Percentiles rank a stretch among this genome's conserved stretches.
phyloP scores from a whole-genome alignment of 345 rosid species.

The Clausena lansium region DNA sequence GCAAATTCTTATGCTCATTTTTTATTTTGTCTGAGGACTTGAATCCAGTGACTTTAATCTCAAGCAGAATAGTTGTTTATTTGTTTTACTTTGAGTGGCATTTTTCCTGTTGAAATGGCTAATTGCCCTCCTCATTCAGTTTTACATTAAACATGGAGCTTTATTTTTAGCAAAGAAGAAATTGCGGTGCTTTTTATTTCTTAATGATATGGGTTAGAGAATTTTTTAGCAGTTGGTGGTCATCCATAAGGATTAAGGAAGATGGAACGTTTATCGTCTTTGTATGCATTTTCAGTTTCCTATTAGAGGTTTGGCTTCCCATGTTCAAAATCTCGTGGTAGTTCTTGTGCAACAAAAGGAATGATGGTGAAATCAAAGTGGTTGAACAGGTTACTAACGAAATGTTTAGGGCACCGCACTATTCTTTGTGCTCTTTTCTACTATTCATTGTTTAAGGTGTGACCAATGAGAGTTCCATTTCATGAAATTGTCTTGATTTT shows the following conservation, averaged over 20 bases:
- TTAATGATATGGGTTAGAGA: not conserved
- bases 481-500: too few species aligned
- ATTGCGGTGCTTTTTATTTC: too few species aligned
- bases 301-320: not conserved
- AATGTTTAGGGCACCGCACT: too few species aligned
- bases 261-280: not conserved
- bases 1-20: not conserved
- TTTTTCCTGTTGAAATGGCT: not conserved
- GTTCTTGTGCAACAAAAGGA: not conserved
- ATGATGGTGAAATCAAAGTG: not conserved
- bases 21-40: not conserved
- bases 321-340: not conserved
- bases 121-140: not conserved
- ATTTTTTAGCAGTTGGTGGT: not conserved
- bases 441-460: too few species aligned
- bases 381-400: too few species aligned
- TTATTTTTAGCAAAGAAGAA: too few species aligned
- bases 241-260: not conserved
- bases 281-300: not conserved
- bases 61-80: not conserved
- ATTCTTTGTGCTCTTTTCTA: too few species aligned
- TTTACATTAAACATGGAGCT: too few species aligned
- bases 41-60: not conserved
- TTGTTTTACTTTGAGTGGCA: not conserved
- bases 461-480: too few species aligned